Evolutionary conservation across 257 asterid genomes (phyloP).

Genomic region (Asclepias syriaca): DNA sequence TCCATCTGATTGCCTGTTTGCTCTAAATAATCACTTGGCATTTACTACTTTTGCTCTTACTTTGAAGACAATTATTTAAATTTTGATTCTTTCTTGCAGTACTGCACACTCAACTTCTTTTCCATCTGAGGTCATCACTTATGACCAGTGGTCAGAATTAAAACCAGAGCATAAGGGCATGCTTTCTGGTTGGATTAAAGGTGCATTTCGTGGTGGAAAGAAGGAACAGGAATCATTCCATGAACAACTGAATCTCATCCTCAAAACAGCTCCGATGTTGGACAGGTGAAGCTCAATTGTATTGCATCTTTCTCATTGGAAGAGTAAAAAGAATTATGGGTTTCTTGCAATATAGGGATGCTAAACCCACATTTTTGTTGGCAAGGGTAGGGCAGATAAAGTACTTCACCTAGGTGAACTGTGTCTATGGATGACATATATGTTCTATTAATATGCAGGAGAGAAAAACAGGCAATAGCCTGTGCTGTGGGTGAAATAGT

Average conservation of each 20-base stretch:
- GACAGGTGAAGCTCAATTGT: constrained; percentile 48
- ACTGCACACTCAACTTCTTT: constrained; percentile 44
- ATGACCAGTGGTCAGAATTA: constrained; percentile 65
- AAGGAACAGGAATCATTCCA: constrained; percentile 59
- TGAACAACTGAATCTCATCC: constrained; percentile 56
- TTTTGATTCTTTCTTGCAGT: constrained; percentile 42
- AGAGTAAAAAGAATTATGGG: neutral
- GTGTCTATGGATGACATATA: neutral
- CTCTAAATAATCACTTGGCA: neutral
- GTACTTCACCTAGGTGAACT: neutral
- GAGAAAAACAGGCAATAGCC: neutral
- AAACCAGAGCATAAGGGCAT: constrained; percentile 49
- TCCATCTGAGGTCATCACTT: constrained; percentile 72
- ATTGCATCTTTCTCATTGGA: neutral
- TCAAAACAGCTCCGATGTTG: constrained; percentile 81
- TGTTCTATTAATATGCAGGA: neutral
- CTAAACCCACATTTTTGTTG: neutral
- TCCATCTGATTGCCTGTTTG: neutral
- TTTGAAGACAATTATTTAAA: neutral
- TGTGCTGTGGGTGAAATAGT: neutral
- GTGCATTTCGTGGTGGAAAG: constrained; percentile 65
- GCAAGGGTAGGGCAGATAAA: neutral
- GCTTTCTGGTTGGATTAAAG: constrained; percentile 78
- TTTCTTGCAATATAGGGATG: neutral
- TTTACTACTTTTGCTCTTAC: neutral